Conservation (phyloP, 495 filamentous ascomycete genomes). For the Aspergillus homomorphus region DNA sequence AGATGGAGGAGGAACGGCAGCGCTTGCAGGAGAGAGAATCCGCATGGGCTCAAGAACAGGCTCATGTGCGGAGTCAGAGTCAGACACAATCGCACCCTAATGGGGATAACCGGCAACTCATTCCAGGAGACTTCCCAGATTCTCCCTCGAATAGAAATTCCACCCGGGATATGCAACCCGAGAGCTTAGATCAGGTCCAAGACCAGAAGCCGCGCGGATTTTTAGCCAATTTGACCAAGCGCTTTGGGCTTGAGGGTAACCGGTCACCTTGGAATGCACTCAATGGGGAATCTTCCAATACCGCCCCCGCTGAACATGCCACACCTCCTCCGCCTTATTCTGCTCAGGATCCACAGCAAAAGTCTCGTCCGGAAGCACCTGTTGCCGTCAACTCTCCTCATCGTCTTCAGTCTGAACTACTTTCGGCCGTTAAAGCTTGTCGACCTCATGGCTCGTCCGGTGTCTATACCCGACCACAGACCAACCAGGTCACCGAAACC, state of each 20-base stretch:
- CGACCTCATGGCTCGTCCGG: conserved; percentile 70
- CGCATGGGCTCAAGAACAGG: conserved; percentile 43
- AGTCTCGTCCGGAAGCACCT: conserved; percentile 34
- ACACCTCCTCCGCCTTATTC: conserved; percentile 46
- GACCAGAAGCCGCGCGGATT: conserved; percentile 48
- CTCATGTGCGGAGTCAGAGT: conserved; percentile 30
- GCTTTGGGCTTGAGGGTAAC: conserved; percentile 59
- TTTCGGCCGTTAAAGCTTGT: conserved; percentile 78
- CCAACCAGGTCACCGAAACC: conserved; percentile 75
- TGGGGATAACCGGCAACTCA: conserved; percentile 30
- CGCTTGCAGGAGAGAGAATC: conserved; percentile 60
- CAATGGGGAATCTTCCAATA: conserved; percentile 27
- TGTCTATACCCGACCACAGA: conserved; percentile 67
- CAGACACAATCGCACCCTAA: conserved; percentile 22
- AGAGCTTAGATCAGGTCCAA: conserved; percentile 24
- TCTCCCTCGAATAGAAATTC: conserved; percentile 52
- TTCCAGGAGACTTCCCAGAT: conserved; percentile 68
- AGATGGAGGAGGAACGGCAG: conserved; percentile 70
- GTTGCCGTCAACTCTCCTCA: conserved; percentile 46
- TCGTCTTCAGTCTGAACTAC: conserved; percentile 56
- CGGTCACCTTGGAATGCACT: conserved; percentile 25
- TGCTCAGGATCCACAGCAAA: conserved; percentile 34
- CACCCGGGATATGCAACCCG: conserved; percentile 21
- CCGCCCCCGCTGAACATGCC: conserved; percentile 20
- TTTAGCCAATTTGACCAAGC: conserved; percentile 61